Evolutionary conservation across 1,284 basidiomycete genomes (phyloP), one percentile per base, ranked within the genome.

Genomic region (Ganoderma resinaceum): DNA sequence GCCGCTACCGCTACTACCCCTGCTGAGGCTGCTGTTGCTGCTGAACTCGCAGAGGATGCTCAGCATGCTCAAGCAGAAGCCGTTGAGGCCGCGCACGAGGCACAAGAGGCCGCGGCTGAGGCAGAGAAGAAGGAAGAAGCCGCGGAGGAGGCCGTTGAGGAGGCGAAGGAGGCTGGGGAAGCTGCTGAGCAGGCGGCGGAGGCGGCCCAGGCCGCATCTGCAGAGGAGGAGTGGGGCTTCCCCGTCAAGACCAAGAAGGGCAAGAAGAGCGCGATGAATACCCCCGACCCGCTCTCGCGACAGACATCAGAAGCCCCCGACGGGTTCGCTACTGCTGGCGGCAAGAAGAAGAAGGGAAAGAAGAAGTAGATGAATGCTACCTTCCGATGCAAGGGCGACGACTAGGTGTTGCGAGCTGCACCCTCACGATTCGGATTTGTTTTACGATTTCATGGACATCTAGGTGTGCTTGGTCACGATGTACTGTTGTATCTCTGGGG

Each of bases 291-390:
- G 11, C 52, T 68, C 58, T 68, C 67, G 7, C 63, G 67, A 11
- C 37, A 57, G 35, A 42, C 49, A 3, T 65, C 67, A 33, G 63
- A 63, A 23, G 67, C 67, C 26, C 33, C 58, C 29, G 66, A 66
- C 33, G 65, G 65, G 14, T 59, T 66, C 35, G 23, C 38, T 26
- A 12, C 49, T 20, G 57, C 53, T 57, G 40, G 57, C 31, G 61
- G 43, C 49, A 72, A 73, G 71, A 75, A 75, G 73, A 75, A 73
- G 63, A 72, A 72, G 71, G 49, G 68, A 20, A 75, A 75, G 73
- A 75, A 73, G 63, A 69, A 65, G 52, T 63, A 66, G 49, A 38
- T 58, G 40, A 67, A 57, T 35, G 65, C 67, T 38, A 61, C 58
- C 12, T 68, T 65, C 20, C 38, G 38, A 11, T 26, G 46, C 16